Base-by-base conservation (phyloP, 2,329 filamentous ascomycete genomes). In the Neofusicoccum parvum region DNA sequence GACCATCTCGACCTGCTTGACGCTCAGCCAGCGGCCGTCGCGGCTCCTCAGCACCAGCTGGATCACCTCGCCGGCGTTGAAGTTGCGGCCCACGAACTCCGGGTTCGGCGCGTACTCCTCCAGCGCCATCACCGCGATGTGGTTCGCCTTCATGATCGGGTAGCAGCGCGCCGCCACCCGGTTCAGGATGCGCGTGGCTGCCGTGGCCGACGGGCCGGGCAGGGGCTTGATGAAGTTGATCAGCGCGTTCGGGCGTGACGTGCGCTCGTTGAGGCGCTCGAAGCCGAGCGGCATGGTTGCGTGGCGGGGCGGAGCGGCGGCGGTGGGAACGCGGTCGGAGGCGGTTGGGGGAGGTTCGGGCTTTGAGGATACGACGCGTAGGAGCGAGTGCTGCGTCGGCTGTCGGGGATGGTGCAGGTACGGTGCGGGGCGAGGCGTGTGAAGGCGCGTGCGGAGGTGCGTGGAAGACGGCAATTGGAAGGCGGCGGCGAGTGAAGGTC, bases 161-260 rank as follows among this genome's bases (percentile, higher is more conserved):
- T 84, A 82, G 74, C 92, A 94, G 85, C 94, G 90, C 65, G 92
- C 92, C 14, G 78, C 77, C 34, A 80, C 75, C 63, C 75, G 75
- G 63, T 74, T 76, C 56, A 80, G 72, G 20, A 79, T 75, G 43
- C 68, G 67, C 41, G 73, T 72, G 48, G 77, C 75, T n/a, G 68
- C 72, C 3, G 69, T n/a, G 34, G 73, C 66, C 37, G 70, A 68
- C 0, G 85, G 80, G 0, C 90, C 90, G 14, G 87, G 83, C 0
- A 94, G 81, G 1, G 92, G 88, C 72, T 93, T 93, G 80, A 96
- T 94, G 81, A 96, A 96, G 74, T 92, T 87, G 70, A 96, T 92
- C 67, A 88, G 86, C 23, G 87, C 82, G 71, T 95, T 96, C 7
- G 92, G 92, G 66, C 91, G 89, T 63, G 89, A 87, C 51, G 83